A percentile compares a stretch with the other conserved stretches of the same genome.
Conservation (phyloP, 352 stramenopile species). For the Globisporangium abappressorium region DNA sequence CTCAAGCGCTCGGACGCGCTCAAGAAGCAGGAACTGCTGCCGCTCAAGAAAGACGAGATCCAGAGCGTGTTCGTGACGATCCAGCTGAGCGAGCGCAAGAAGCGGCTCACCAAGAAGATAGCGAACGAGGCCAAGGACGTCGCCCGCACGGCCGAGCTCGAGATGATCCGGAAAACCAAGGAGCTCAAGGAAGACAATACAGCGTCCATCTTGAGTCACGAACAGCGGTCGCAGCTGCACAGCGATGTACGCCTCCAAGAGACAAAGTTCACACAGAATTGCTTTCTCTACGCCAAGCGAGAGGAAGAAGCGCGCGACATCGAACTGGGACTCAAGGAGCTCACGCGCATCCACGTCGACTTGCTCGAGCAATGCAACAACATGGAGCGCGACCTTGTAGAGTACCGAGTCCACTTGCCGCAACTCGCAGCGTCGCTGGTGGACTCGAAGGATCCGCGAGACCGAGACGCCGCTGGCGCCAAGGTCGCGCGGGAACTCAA, state of each 20-base stretch:
- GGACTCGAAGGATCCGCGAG: conserved; percentile 18
- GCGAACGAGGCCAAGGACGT: conserved; percentile 46
- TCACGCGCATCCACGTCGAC: conserved; percentile 64
- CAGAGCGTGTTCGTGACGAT: conserved; percentile 70
- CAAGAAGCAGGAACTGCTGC: conserved; percentile 66
- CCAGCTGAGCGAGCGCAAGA: conserved; percentile 66
- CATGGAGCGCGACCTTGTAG: conserved; percentile 55
- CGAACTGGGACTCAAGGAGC: conserved; percentile 53
- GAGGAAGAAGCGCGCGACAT: conserved; percentile 74
- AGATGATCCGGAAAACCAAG: conserved; percentile 44
- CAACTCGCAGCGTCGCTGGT: conserved; percentile 45
- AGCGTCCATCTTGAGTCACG: conserved; percentile 27
- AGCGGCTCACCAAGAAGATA: conserved; percentile 46
- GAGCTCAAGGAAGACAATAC: conserved; percentile 51
- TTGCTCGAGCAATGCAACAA: conserved; percentile 53
- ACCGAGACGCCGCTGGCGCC: conserved; percentile 45
- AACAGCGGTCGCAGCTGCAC: conserved; percentile 45
- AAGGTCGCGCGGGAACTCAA: conserved; percentile 57
- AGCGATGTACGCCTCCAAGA: conserved; percentile 32
- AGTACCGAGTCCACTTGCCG: conserved; percentile 52
- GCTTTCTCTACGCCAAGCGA: conserved; percentile 67
- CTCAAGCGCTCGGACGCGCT: conserved; percentile 50
- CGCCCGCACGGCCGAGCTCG: conserved; percentile 42
- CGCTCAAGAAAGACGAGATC: conserved; percentile 53
- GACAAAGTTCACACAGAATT: conserved; percentile 52